Conservation (phyloP, 345 rosid species). For the Euclidium syriacum region DNA sequence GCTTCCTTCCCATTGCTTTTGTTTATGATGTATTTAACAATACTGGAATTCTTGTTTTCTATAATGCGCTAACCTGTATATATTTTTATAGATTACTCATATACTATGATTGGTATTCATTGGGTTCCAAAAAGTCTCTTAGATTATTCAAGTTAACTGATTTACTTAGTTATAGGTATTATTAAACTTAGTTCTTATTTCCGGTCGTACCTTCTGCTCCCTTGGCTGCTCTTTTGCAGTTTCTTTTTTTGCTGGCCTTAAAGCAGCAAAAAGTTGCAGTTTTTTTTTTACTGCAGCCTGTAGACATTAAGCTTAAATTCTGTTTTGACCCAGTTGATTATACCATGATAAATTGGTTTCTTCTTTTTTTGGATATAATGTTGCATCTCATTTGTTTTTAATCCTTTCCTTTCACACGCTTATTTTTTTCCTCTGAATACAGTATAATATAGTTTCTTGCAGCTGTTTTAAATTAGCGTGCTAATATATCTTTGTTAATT, state of each 20-base stretch:
- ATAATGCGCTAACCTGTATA: background rate
- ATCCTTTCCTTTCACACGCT: background rate
- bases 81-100: background rate
- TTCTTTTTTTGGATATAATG: background rate
- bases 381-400: background rate
- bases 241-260: background rate
- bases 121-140: background rate
- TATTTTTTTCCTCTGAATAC: background rate
- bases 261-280: background rate
- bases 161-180: background rate
- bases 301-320: background rate
- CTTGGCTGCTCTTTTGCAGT: background rate
- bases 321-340: background rate
- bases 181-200: background rate
- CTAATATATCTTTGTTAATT: constrained; percentile 7
- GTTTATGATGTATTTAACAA: background rate
- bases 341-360: background rate
- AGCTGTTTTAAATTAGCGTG: background rate
- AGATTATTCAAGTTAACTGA: background rate
- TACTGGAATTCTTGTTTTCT: background rate
- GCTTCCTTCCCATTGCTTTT: constrained; percentile 1
- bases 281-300: background rate
- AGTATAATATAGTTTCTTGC: background rate
- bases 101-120: background rate
- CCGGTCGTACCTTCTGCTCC: background rate